Evolutionary conservation across 768 basidiomycete species (phyloP), one percentile per base, ranked within the genome.

Genomic region (Clathrus columnatus): DNA sequence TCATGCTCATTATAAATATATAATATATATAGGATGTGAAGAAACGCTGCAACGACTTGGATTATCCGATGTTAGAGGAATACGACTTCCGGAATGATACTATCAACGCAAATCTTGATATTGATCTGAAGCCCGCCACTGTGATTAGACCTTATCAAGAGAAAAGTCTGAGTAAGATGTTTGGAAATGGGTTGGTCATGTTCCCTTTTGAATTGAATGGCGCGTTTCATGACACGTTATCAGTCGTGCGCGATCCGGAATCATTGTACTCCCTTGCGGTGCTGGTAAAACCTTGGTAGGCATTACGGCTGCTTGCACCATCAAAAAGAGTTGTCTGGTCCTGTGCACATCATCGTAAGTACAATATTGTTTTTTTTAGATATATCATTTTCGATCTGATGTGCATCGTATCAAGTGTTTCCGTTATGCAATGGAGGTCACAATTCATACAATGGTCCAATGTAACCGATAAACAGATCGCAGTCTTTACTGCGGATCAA

Each of bases 391-490:
- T 44, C 5, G 29, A 18, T 28, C 7, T 20, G 8, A 50, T 23
- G 10, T 16, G 41, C 21, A 41, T 24, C 11, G 51, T 49, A 1
- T 30, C 27, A 24, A 59, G 58, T 20, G 55, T 56, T 23, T 55
- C 57, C 11, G 96, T 97, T 53, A 94, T 96, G 84, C 96, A 99
- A 75, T 99, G 96, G 96, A 90, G 87, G 66, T 87, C 91, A 63
- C 92, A 98, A 66, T 99, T 99, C 72, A 84, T 97, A 77, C 89
- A 89, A 63, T 99, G 96, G 91, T 96, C 94, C 0, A 99, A 98
- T 66, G 87, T 99, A 61, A 91, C 92, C 1, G 94, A 98, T 69
- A 79, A 84, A 51, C 93, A 98, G 67, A 96, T 98, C 52, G 94
- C 92, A 17, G 87, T 97, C 14, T 99, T 99, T 65, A 99, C 96